Conservation (phyloP, 2,329 filamentous ascomycete genomes). For the Tolypocladium nubicola region DNA sequence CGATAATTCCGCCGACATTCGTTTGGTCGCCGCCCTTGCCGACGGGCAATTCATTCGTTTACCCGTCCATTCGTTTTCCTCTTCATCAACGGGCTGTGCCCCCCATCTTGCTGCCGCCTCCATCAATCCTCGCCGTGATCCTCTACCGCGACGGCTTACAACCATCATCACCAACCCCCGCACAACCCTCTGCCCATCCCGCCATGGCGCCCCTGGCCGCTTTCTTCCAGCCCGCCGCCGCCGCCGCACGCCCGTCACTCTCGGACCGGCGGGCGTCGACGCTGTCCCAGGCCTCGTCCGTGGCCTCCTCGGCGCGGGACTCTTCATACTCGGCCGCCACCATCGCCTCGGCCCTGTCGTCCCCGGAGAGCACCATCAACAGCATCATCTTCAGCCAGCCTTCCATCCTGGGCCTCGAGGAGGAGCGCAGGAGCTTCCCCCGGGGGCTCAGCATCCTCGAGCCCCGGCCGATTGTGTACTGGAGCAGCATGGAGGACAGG, state of each 20-base stretch:
- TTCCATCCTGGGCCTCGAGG: constrained; percentile 45
- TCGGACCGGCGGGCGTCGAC: constrained; percentile 24
- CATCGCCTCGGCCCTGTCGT: constrained; percentile 29
- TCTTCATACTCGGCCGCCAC: constrained; percentile 30
- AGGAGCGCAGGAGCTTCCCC: constrained; percentile 42
- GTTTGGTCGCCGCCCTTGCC: neutral
- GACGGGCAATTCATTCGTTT: neutral
- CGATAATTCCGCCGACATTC: neutral
- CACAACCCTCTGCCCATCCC: neutral
- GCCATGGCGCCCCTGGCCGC: neutral
- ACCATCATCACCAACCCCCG: neutral
- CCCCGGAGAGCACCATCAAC: constrained; percentile 43
- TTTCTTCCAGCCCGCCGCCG: neutral
- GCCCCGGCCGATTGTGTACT: constrained; percentile 52
- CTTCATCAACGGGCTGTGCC: neutral
- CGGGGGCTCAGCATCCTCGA: constrained; percentile 47
- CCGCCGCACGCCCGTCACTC: neutral
- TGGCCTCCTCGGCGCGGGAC: constrained; percentile 26
- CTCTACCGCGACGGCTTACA: neutral
- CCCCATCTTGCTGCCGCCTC: neutral
- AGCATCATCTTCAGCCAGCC: constrained; percentile 48
- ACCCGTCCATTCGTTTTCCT: neutral
- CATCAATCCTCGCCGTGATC: neutral
- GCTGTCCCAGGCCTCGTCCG: constrained; percentile 34
- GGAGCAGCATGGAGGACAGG: constrained; percentile 52